Evolutionary conservation across 2,329 filamentous ascomycete species (phyloP).

Genomic region (Fusarium domesticum): DNA sequence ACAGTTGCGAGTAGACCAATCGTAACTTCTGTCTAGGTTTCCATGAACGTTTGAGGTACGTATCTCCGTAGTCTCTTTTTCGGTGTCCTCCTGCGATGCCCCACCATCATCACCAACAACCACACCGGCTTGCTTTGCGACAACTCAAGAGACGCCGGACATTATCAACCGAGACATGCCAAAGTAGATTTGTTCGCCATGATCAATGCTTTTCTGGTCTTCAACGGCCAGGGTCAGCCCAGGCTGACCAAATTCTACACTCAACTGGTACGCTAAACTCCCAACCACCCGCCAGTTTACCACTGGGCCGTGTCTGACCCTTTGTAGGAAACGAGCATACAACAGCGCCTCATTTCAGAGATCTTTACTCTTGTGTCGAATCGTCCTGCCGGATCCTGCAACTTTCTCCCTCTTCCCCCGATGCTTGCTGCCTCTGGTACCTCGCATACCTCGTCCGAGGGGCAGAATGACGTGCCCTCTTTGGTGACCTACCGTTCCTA

Average conservation of each 20-base stretch:
- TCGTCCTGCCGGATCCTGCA: conserved; percentile 87
- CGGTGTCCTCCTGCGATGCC: conserved; percentile 10
- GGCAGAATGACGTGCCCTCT: conserved; percentile 83
- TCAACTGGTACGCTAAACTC: conserved; percentile 63
- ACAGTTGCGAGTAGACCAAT: neutral
- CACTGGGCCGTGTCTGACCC: conserved; percentile 5
- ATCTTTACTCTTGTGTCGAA: conserved; percentile 96
- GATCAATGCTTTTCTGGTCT: conserved; percentile 98
- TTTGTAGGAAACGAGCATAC: conserved; percentile 85
- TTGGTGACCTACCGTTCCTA: conserved; percentile 98
- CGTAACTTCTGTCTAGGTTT: neutral
- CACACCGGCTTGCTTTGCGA: conserved; percentile 3
- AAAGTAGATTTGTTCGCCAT: conserved; percentile 48
- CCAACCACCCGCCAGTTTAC: neutral
- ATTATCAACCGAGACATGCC: conserved; percentile 17
- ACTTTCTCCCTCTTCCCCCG: conserved; percentile 82
- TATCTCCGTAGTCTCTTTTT: conserved; percentile 15
- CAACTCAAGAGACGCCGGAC: conserved; percentile 2
- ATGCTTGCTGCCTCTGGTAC: conserved; percentile 62
- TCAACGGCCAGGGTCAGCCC: conserved; percentile 97
- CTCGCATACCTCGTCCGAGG: conserved; percentile 61
- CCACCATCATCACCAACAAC: conserved; percentile 20
- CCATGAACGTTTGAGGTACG: conserved; percentile 14
- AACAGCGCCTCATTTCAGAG: conserved; percentile 93
- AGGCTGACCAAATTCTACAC: conserved; percentile 98